Conservation (phyloP, 2,329 filamentous ascomycete genomes). For the Ustulina deusta region DNA sequence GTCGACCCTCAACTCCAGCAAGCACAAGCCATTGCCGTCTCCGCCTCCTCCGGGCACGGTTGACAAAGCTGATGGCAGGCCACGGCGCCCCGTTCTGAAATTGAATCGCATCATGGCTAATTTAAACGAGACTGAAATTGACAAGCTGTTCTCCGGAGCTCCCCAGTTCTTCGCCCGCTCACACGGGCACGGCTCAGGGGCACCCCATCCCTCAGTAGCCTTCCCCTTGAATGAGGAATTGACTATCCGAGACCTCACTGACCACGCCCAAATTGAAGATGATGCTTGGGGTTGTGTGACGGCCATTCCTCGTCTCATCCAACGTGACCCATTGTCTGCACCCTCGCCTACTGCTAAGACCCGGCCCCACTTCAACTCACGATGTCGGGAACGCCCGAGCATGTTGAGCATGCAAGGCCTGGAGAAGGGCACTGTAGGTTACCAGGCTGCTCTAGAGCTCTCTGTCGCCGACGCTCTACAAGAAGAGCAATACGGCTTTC, state of each 20-base stretch:
- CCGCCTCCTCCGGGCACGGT: conserved; percentile 59
- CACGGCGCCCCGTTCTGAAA: conserved; percentile 61
- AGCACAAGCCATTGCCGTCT: conserved; percentile 70
- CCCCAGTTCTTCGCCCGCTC: conserved; percentile 76
- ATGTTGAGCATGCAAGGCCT: conserved; percentile 80
- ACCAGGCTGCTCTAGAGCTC: conserved; percentile 74
- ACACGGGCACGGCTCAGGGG: conserved; percentile 69
- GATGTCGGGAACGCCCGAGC: conserved; percentile 72
- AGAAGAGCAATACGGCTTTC: conserved; percentile 71
- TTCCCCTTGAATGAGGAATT: conserved; percentile 76
- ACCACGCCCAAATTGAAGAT: conserved; percentile 73
- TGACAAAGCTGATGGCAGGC: conserved; percentile 56
- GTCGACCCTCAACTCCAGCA: conserved; percentile 63
- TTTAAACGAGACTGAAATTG: conserved; percentile 69
- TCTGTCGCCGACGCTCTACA: conserved; percentile 73
- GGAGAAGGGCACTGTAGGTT: conserved; percentile 78
- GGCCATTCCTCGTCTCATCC: conserved; percentile 71
- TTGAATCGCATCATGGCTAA: conserved; percentile 70
- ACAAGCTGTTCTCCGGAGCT: conserved; percentile 80
- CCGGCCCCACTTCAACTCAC: conserved; percentile 69
- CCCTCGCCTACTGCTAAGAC: conserved; percentile 58
- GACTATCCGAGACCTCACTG: conserved; percentile 71
- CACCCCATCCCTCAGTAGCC: conserved; percentile 71
- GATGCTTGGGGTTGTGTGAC: conserved; percentile 72
- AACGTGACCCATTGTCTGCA: conserved; percentile 59